Percentiles rank a stretch among this genome's conserved stretches.
Conservation (phyloP, 257 asterid genomes). For the Solanum dulcamara region DNA sequence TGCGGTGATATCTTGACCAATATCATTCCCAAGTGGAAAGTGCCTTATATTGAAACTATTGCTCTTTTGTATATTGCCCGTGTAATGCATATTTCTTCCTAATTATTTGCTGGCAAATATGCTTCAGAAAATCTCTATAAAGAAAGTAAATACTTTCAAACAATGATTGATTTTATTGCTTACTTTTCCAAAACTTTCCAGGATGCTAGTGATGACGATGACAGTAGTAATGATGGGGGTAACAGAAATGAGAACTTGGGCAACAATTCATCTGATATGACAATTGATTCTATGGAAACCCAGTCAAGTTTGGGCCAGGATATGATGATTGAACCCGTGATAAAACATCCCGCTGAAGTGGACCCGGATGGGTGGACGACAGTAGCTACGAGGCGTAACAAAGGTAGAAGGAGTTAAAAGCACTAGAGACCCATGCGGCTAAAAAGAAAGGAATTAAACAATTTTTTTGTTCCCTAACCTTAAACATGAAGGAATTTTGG, state of each 20-base stretch:
- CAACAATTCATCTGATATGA: slow-evolving; percentile 32
- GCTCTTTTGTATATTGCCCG: not conserved
- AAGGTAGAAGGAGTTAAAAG: slow-evolving; percentile 25
- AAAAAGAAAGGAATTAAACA: not conserved
- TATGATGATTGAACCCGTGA: not conserved
- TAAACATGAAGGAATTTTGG: not conserved
- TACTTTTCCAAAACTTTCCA: not conserved
- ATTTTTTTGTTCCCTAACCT: not conserved
- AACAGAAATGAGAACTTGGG: not conserved
- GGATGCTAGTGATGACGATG: not conserved
- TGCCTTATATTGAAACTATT: not conserved
- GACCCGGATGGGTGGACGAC: slow-evolving; percentile 45
- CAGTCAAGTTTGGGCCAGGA: slow-evolving; percentile 4
- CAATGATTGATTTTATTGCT: not conserved
- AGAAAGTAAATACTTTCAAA: not conserved
- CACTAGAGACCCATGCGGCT: not conserved
- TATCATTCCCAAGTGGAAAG: not conserved
- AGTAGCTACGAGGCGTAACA: slow-evolving; percentile 29
- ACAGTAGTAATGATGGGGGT: slow-evolving; percentile 22
- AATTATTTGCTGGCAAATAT: not conserved
- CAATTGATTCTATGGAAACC: slow-evolving; percentile 26
- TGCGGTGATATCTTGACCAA: not conserved
- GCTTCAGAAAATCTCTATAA: not conserved
- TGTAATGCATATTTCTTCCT: not conserved
- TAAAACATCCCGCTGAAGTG: slow-evolving; percentile 9